Evolutionary conservation across 768 basidiomycete genomes (phyloP).

Genomic region (Fibroporia radiculosa): DNA sequence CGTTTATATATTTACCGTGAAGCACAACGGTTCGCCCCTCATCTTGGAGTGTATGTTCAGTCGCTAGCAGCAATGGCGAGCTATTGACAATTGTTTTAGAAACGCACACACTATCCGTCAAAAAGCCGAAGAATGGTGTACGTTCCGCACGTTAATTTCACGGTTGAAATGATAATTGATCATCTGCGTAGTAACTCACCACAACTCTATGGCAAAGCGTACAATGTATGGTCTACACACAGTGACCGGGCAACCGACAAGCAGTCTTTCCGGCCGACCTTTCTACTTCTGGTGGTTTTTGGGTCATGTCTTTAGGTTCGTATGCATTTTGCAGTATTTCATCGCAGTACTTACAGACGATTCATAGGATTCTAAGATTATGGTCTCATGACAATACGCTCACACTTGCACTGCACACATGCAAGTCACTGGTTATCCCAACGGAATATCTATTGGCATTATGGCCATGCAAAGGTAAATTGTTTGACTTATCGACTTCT

Average conservation of each 20-base stretch:
- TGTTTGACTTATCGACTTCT: background rate
- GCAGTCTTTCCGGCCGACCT: constrained; percentile 48
- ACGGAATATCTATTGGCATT: constrained; percentile 53
- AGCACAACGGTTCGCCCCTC: constrained; percentile 56
- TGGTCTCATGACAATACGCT: constrained; percentile 57
- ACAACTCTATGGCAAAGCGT: constrained; percentile 49
- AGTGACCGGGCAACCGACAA: constrained; percentile 44
- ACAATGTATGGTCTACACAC: constrained; percentile 52
- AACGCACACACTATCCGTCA: constrained; percentile 19
- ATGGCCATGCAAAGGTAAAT: constrained; percentile 59
- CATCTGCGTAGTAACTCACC: constrained; percentile 43
- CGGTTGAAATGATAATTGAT: background rate
- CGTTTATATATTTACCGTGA: constrained; percentile 67
- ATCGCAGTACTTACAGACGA: background rate
- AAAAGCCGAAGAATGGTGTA: constrained; percentile 25
- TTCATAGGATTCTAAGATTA: constrained; percentile 41
- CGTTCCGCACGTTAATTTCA: constrained; percentile 7
- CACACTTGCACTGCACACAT: constrained; percentile 53
- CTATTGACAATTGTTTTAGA: constrained; percentile 37
- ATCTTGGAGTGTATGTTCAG: constrained; percentile 41
- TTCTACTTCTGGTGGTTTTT: constrained; percentile 74
- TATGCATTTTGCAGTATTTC: background rate
- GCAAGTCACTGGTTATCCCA: constrained; percentile 50
- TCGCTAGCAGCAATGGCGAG: background rate
- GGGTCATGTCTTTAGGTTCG: constrained; percentile 55